Conservation (phyloP, 768 basidiomycete species). For the Gloeostereum incarnatum region DNA sequence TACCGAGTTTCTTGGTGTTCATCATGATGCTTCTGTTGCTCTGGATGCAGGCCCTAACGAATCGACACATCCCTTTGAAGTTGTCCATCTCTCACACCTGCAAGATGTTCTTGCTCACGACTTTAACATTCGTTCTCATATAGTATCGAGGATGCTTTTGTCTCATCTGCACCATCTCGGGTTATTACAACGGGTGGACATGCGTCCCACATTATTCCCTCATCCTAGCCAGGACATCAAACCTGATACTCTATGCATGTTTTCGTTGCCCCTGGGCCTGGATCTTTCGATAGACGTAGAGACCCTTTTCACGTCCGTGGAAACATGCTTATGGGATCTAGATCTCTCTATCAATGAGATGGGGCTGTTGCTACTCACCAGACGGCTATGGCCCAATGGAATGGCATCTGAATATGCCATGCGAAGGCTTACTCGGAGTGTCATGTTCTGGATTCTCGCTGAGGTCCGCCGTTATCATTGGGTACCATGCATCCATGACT, state of each 20-base stretch:
- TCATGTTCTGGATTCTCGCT: conserved; percentile 63
- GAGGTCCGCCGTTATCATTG: conserved; percentile 34
- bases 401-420: conserved; percentile 66
- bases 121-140: conserved; percentile 46
- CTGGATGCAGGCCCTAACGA: conserved; percentile 13
- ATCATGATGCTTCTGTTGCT: conserved; percentile 13
- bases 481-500: conserved; percentile 2
- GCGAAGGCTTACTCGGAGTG: conserved; percentile 44
- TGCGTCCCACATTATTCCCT: conserved; percentile 23
- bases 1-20: conserved; percentile 34
- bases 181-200: conserved; percentile 43
- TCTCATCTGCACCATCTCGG: conserved; percentile 54
- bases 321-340: conserved; percentile 59
- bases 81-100: conserved; percentile 49
- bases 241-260: conserved; percentile 36
- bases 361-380: conserved; percentile 58
- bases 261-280: conserved; percentile 62
- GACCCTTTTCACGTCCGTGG: conserved; percentile 59
- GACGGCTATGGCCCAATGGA: conserved; percentile 67
- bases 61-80: conserved; percentile 38
- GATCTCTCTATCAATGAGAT: conserved; percentile 69
- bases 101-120: conserved; percentile 49
- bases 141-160: conserved; percentile 42
- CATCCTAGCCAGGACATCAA: conserved; percentile 16
- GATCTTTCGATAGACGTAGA: conserved; percentile 71